Evolutionary conservation across 768 basidiomycete species (phyloP).

Genomic region (Chalciporus piperatus): DNA sequence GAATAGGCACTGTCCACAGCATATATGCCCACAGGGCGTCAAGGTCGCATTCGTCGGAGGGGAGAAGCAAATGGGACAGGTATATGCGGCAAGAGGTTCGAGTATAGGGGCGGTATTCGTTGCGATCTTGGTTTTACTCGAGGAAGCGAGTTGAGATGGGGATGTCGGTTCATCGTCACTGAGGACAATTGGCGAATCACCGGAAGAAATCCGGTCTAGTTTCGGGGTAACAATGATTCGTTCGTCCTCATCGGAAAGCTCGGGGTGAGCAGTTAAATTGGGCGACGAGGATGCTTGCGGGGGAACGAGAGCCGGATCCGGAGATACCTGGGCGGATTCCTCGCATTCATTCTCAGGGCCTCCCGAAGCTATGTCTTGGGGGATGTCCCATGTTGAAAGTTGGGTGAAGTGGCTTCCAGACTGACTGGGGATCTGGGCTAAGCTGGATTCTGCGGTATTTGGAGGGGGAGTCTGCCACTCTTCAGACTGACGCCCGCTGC

Average conservation of each 20-base stretch:
- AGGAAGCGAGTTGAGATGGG: background rate
- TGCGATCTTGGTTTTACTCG: background rate
- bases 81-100: slow-evolving; percentile 55
- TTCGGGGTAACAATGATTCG: background rate
- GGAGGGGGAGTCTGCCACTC: background rate
- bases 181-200: background rate
- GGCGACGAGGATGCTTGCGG: background rate
- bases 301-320: background rate
- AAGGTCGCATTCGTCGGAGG: slow-evolving; percentile 72
- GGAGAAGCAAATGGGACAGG: slow-evolving; percentile 78
- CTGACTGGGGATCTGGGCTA: background rate
- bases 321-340: background rate
- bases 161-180: background rate
- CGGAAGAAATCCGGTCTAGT: background rate
- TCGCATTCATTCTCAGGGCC: background rate
- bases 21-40: slow-evolving; percentile 79
- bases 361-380: slow-evolving; percentile 4
- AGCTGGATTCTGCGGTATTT: background rate
- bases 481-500: background rate
- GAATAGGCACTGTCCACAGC: slow-evolving; percentile 75
- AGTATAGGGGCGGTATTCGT: background rate
- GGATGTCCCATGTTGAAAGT: slow-evolving; percentile 24
- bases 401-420: background rate
- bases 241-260: slow-evolving; percentile 3
- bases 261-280: background rate